phyloP scores from a whole-genome alignment of 345 rosid genomes.

The Populus davidiana region DNA sequence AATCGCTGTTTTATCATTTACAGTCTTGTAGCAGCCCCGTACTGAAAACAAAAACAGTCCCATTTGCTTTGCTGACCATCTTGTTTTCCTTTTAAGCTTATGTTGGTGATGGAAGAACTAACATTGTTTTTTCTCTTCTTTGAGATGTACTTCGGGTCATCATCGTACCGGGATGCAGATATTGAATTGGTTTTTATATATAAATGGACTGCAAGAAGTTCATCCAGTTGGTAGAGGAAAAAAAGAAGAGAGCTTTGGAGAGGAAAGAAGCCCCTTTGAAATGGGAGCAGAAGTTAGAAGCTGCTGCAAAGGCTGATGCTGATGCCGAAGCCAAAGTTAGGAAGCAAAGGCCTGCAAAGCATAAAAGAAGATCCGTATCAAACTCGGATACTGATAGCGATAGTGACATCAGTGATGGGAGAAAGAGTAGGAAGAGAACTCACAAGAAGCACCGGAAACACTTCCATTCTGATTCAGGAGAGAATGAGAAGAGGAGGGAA shows the following conservation, averaged over 20 bases:
- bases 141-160: conserved; percentile 89
- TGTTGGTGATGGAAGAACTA: conserved; percentile 42
- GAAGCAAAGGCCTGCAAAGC: conserved; percentile 57
- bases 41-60: background rate
- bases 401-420: conserved; percentile 39
- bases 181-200: conserved; percentile 50
- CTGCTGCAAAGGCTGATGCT: conserved; percentile 70
- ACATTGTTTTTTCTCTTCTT: conserved; percentile 91
- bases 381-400: conserved; percentile 48
- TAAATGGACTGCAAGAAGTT: conserved; percentile 96
- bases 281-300: conserved; percentile 98
- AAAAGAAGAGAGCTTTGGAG: conserved; percentile 72
- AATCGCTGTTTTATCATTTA: background rate
- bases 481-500: conserved; percentile 50
- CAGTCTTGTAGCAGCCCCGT: background rate
- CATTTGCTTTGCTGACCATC: background rate
- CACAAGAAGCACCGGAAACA: conserved; percentile 59
- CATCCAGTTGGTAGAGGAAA: conserved; percentile 94
- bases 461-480: conserved; percentile 45
- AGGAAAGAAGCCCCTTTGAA: conserved; percentile 81
- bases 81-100: background rate
- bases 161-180: conserved; percentile 87
- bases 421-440: conserved; percentile 47
- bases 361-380: conserved; percentile 41
- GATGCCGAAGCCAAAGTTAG: conserved; percentile 58